A percentile compares a stretch with the other conserved stretches of the same genome.
Evolutionary conservation across 306 rosid genomes (phyloP).

Genomic region (Cucurbita ficifolia): DNA sequence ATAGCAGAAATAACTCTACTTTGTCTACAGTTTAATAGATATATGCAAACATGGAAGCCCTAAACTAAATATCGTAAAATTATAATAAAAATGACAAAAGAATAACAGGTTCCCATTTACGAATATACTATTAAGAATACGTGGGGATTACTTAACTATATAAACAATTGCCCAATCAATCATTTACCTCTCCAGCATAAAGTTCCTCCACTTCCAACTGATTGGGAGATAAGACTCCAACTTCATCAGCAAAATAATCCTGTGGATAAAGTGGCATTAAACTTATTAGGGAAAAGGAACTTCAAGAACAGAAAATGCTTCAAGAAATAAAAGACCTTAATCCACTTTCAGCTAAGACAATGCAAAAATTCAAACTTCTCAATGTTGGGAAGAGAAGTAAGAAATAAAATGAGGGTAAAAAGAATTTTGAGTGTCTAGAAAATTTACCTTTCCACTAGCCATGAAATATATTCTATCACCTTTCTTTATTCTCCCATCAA

Average conservation of each 20-base stretch:
- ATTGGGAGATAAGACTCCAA: constrained; percentile 84
- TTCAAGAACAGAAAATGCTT: not conserved
- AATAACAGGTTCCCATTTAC: not conserved
- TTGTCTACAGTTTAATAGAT: no score
- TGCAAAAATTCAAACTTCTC: not conserved
- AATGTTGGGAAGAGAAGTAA: not conserved
- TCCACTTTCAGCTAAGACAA: not conserved
- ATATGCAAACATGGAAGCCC: no score
- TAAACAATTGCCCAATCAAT: constrained; percentile 7
- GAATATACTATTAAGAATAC: no score
- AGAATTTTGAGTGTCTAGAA: not conserved
- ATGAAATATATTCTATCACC: constrained; percentile 80
- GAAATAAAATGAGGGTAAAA: not conserved
- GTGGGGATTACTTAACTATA: not conserved
- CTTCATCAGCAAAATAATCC: constrained; percentile 86
- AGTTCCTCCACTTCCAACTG: constrained; percentile 63
- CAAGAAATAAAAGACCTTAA: not conserved
- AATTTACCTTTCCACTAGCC: constrained; percentile 72
- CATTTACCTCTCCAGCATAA: constrained; percentile 78
- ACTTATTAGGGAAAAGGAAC: not conserved
- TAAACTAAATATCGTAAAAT: no score
- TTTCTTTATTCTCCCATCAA: constrained; percentile 83
- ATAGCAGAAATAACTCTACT: not conserved
- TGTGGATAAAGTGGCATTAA: not conserved
- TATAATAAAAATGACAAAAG: no score